Percentiles rank a stretch among this genome's conserved stretches.
Evolutionary conservation across 2,329 filamentous ascomycete species (phyloP).

Genomic region (Geoglossum cookeanum): DNA sequence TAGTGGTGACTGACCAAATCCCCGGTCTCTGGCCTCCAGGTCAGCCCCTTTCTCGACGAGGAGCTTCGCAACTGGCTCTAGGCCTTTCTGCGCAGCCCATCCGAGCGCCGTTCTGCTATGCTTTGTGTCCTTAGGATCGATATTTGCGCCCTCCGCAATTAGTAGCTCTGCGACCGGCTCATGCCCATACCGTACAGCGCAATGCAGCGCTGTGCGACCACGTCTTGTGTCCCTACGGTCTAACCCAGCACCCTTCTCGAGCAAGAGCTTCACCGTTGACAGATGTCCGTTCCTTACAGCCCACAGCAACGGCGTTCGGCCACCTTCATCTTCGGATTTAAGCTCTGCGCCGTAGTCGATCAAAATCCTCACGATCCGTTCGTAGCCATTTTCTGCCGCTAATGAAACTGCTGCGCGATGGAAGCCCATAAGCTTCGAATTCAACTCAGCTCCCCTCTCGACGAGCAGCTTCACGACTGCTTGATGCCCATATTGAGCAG

Average conservation of each 20-base stretch:
- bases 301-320: not conserved
- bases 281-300: not conserved
- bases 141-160: no score
- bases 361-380: constrained; percentile 7
- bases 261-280: constrained; percentile 5
- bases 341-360: constrained; percentile 6
- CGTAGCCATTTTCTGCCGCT: not conserved
- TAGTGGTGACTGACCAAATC: no score
- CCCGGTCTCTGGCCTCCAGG: no score
- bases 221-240: constrained; percentile 1
- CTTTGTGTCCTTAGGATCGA: no score
- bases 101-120: no score
- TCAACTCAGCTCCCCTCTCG: not conserved
- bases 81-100: no score
- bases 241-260: constrained; percentile 5
- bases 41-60: constrained; percentile 5
- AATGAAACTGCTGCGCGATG: not conserved
- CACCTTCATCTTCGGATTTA: constrained; percentile 3
- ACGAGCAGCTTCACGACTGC: not conserved
- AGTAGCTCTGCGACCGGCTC: no score
- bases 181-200: not conserved
- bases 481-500: not conserved
- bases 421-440: not conserved
- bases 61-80: constrained; percentile 2
- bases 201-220: not conserved